These are phyloP conservation scores for Exophiala aquamarina DNA, from an alignment of 2,329 filamentous ascomycete species.

Conservation along the genomic window DNA sequence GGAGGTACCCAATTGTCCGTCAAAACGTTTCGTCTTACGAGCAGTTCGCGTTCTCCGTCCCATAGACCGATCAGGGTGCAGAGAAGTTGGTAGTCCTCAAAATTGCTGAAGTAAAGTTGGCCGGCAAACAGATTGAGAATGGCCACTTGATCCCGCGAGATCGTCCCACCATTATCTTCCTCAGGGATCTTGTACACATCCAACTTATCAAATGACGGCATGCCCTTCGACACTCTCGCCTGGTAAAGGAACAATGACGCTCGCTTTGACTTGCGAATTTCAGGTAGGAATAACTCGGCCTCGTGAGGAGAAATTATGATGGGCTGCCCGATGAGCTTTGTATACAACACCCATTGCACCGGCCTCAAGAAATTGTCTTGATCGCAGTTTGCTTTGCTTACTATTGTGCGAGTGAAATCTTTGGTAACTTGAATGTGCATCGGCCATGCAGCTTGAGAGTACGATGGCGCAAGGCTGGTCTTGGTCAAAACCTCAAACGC, in stretches of 20 bases:
- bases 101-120: constrained; percentile 61
- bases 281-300: constrained; percentile 51
- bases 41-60: constrained; percentile 42
- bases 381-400: constrained; percentile 8
- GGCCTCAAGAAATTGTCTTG: constrained; percentile 53
- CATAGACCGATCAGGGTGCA: constrained; percentile 26
- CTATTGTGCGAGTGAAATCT: constrained; percentile 54
- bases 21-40: constrained; percentile 26
- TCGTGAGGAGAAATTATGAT: constrained; percentile 63
- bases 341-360: constrained; percentile 56
- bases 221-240: constrained; percentile 43
- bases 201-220: constrained; percentile 47
- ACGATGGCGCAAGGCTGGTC: constrained; percentile 30
- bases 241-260: constrained; percentile 55
- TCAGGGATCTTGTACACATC: constrained; percentile 44
- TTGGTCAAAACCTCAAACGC: constrained; percentile 47
- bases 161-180: constrained; percentile 8
- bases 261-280: constrained; percentile 35
- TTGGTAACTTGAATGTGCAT: constrained; percentile 46
- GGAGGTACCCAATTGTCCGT: constrained; percentile 31
- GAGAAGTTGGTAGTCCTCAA: constrained; percentile 51
- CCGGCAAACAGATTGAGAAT: constrained; percentile 68
- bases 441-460: constrained; percentile 35
- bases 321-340: constrained; percentile 31
- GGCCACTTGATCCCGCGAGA: constrained; percentile 35